A percentile compares a stretch with the other conserved stretches of the same genome.
These are phyloP conservation scores for Cystofilobasidium bisporidii DNA, from an alignment of 768 basidiomycete genomes.

Conservation along the genomic window DNA sequence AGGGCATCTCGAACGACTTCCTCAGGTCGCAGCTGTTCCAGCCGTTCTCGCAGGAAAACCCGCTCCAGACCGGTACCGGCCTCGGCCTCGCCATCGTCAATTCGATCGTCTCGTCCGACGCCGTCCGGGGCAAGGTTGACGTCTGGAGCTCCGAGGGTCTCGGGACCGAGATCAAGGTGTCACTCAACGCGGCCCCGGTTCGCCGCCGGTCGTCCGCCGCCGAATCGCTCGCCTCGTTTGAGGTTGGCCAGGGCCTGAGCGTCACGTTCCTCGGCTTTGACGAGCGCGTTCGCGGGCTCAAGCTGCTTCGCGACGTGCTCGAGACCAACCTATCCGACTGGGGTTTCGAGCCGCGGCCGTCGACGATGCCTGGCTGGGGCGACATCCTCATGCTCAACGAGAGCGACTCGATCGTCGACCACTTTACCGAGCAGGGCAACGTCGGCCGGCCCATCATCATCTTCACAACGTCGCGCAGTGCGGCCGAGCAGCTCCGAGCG, in stretches of 20 bases:
- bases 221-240: neutral
- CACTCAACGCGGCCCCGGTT: constrained; percentile 60
- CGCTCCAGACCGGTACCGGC: constrained; percentile 82
- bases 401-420: constrained; percentile 7
- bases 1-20: constrained; percentile 90
- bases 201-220: constrained; percentile 34
- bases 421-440: constrained; percentile 53
- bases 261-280: constrained; percentile 69
- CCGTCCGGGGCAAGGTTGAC: constrained; percentile 81
- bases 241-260: constrained; percentile 34
- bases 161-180: constrained; percentile 84
- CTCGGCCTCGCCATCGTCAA: constrained; percentile 91
- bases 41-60: constrained; percentile 94
- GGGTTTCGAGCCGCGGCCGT: constrained; percentile 47
- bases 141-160: constrained; percentile 69
- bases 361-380: constrained; percentile 9
- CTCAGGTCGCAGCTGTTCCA: constrained; percentile 72
- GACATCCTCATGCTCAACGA: constrained; percentile 24
- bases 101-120: constrained; percentile 56
- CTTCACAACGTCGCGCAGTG: constrained; percentile 58
- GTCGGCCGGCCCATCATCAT: constrained; percentile 61
- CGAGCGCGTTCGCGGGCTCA: constrained; percentile 53
- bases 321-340: constrained; percentile 58
- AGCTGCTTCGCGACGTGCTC: constrained; percentile 57
- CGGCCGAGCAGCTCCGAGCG: constrained; percentile 48